Percentiles rank a stretch among this genome's conserved stretches.
Evolutionary conservation across 2,329 filamentous ascomycete species (phyloP).

Genomic region (Alternaria triticimaculans): DNA sequence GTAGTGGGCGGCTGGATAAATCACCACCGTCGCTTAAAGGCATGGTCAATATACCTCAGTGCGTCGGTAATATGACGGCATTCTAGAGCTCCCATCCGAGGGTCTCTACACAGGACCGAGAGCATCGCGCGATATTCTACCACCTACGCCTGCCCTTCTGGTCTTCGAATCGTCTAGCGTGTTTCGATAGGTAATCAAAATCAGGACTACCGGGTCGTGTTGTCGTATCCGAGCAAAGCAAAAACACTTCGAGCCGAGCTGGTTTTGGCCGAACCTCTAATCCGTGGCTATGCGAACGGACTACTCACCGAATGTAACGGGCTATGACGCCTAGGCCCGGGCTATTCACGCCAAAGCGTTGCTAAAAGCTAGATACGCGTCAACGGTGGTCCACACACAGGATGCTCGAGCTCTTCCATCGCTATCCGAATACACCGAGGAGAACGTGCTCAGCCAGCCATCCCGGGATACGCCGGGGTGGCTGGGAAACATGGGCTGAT

Average conservation of each 20-base stretch:
- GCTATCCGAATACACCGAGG: constrained; percentile 21
- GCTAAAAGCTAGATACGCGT: constrained; percentile 18
- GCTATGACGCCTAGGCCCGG: constrained; percentile 15
- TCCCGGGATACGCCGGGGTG: constrained; percentile 15
- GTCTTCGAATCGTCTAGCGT: not conserved
- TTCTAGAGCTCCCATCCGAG: constrained; percentile 3
- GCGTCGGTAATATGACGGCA: constrained; percentile 10
- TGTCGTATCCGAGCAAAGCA: constrained; percentile 6
- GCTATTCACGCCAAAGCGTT: constrained; percentile 8
- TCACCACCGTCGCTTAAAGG: constrained; percentile 3
- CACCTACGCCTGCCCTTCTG: constrained; percentile 5
- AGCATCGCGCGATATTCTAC: not conserved
- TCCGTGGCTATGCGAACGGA: constrained; percentile 13
- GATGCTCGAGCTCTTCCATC: constrained; percentile 11
- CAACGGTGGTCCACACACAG: constrained; percentile 22
- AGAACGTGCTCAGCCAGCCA: constrained; percentile 24
- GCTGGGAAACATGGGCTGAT: constrained; percentile 20
- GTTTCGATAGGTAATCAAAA: not conserved
- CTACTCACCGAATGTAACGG: constrained; percentile 23
- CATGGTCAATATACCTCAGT: constrained; percentile 14
- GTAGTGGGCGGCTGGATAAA: constrained; percentile 34
- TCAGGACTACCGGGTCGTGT: constrained; percentile 1
- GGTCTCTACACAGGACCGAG: not conserved
- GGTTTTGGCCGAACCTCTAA: constrained; percentile 6
- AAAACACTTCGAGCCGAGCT: constrained; percentile 17